Evolutionary conservation across 2,329 filamentous ascomycete species (phyloP).

Genomic region (Lachnellula occidentalis): DNA sequence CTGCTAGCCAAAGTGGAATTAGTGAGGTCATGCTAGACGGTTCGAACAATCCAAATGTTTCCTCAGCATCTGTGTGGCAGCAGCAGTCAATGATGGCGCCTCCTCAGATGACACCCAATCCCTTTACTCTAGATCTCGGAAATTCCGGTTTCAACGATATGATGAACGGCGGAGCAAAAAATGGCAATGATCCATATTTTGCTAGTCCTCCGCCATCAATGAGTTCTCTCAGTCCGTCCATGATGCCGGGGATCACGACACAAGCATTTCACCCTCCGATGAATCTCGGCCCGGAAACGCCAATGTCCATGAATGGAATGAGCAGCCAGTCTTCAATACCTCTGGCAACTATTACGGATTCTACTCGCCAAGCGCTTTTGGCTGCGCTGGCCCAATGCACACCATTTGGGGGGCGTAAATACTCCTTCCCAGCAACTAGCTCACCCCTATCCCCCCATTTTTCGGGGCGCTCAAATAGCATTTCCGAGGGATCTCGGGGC

Average conservation of each 20-base stretch:
- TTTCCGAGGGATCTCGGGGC: slow-evolving; percentile 46
- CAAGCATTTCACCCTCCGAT: slow-evolving; percentile 61
- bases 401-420: slow-evolving; percentile 55
- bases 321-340: slow-evolving; percentile 49
- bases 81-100: slow-evolving; percentile 64
- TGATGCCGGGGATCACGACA: slow-evolving; percentile 58
- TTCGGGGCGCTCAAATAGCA: slow-evolving; percentile 43
- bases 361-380: slow-evolving; percentile 56
- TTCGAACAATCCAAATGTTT: slow-evolving; percentile 55
- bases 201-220: slow-evolving; percentile 71
- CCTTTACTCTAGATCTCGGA: slow-evolving; percentile 71
- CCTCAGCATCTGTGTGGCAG: slow-evolving; percentile 61
- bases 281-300: slow-evolving; percentile 67
- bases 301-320: slow-evolving; percentile 60
- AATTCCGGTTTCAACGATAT: slow-evolving; percentile 73
- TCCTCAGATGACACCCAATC: slow-evolving; percentile 57
- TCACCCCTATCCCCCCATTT: slow-evolving; percentile 51
- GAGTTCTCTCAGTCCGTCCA: slow-evolving; percentile 66
- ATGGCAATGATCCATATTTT: slow-evolving; percentile 69
- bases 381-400: slow-evolving; percentile 52
- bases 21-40: slow-evolving; percentile 91
- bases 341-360: slow-evolving; percentile 60
- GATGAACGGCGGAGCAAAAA: slow-evolving; percentile 64
- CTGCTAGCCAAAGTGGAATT: slow-evolving; percentile 83
- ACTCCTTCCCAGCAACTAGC: slow-evolving; percentile 53